These are phyloP conservation scores for Blakeslea trispora DNA, from an alignment of 371 early-diverging fungal species.

Conservation along the genomic window DNA sequence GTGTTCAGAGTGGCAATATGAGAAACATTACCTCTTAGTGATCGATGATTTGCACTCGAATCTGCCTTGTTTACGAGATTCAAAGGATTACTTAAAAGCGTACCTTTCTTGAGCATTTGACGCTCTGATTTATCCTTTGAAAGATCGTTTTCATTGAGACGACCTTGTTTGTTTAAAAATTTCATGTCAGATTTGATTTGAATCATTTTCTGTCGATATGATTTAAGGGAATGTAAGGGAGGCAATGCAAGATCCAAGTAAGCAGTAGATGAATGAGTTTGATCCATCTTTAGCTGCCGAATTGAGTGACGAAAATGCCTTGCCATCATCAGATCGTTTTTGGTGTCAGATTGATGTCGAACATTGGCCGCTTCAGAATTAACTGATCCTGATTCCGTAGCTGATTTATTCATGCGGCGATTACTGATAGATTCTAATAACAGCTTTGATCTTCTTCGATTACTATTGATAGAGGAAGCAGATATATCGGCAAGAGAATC, in stretches of 20 bases:
- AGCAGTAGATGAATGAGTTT: slow-evolving; percentile 32
- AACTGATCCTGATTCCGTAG: not conserved
- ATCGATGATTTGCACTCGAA: no score
- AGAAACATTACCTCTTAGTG: no score
- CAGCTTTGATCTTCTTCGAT: slow-evolving; percentile 17
- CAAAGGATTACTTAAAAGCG: not conserved
- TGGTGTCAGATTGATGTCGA: slow-evolving; percentile 20
- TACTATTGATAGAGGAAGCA: not conserved
- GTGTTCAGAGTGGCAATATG: no score
- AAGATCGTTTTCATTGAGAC: not conserved
- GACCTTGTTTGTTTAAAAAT: slow-evolving; percentile 13
- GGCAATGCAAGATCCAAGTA: slow-evolving; percentile 44
- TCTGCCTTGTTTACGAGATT: no score
- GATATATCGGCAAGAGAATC: slow-evolving; percentile 9
- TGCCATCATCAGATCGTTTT: slow-evolving; percentile 22
- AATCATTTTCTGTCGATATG: slow-evolving; percentile 25
- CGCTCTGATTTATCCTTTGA: not conserved
- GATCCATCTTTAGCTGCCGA: slow-evolving; percentile 26
- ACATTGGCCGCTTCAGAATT: slow-evolving; percentile 15
- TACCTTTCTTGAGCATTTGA: not conserved
- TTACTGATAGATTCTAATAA: slow-evolving; percentile 22
- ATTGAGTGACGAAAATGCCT: slow-evolving; percentile 20
- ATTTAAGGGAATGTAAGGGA: slow-evolving; percentile 20
- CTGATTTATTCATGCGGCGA: slow-evolving; percentile 21
- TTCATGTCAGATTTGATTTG: slow-evolving; percentile 14